phyloP scores from a whole-genome alignment of 768 basidiomycete species.

The Xanthoconium stramineum region DNA sequence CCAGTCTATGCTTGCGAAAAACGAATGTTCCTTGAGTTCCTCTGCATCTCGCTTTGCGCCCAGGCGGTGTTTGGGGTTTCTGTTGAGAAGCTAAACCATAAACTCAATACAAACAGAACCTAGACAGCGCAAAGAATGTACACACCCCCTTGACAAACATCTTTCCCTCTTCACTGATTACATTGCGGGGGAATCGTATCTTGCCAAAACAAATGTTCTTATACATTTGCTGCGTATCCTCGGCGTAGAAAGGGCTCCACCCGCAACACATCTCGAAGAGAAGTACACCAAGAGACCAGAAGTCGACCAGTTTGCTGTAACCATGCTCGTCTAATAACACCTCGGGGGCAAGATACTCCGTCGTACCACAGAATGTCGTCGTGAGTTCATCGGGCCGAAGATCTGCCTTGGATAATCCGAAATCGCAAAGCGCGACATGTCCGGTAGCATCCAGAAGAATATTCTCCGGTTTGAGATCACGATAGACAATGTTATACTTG shows the following conservation, averaged over 20 bases:
- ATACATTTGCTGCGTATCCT: constrained; percentile 99
- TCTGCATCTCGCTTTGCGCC: constrained; percentile 88
- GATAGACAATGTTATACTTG: constrained; percentile 94
- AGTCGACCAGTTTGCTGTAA: constrained; percentile 97
- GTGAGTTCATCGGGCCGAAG: constrained; percentile 90
- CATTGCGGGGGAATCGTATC: constrained; percentile 95
- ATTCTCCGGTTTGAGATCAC: constrained; percentile 98
- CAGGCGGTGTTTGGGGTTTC: constrained; percentile 96
- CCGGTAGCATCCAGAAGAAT: constrained; percentile 98
- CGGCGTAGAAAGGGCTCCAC: constrained; percentile 99
- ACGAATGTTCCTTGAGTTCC: constrained; percentile 94
- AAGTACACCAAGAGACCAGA: constrained; percentile 94
- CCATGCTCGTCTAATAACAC: constrained; percentile 98
- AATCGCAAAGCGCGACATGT: constrained; percentile 97
- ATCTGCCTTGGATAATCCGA: constrained; percentile 96
- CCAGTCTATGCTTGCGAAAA: constrained; percentile 94
- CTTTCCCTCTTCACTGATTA: constrained; percentile 97
- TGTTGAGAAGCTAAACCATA: constrained; percentile 78
- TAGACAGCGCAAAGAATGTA: constrained; percentile 20
- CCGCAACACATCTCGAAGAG: constrained; percentile 99
- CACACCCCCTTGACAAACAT: constrained; percentile 97
- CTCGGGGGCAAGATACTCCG: constrained; percentile 97
- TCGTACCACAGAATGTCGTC: constrained; percentile 99
- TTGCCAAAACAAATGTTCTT: constrained; percentile 99
- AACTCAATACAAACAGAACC: constrained; percentile 14